Evolutionary conservation across 2,329 filamentous ascomycete species (phyloP).

Genomic region (Fusarium ambrosium): DNA sequence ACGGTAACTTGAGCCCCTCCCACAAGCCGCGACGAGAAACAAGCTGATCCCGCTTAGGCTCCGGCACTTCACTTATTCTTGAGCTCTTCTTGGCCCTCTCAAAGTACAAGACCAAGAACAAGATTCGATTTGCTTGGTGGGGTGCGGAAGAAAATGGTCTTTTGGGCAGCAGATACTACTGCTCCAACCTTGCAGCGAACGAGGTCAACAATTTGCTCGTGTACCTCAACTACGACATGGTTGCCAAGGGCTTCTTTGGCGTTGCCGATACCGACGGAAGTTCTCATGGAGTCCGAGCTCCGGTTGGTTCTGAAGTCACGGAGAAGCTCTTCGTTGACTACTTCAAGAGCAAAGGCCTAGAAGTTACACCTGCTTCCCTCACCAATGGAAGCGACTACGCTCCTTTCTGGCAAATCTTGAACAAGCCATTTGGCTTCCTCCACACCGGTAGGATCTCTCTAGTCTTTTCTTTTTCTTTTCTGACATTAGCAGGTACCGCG

Average conservation of each 20-base stretch:
- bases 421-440: slow-evolving; percentile 41
- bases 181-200: slow-evolving; percentile 18
- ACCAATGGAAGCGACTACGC: slow-evolving; percentile 54
- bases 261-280: slow-evolving; percentile 45
- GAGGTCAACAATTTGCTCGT: slow-evolving; percentile 40
- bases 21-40: fast-evolving
- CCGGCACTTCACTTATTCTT: slow-evolving; percentile 34
- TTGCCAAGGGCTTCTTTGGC: slow-evolving; percentile 40
- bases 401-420: slow-evolving; percentile 47
- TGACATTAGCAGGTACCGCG: slow-evolving; percentile 3
- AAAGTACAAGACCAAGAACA: slow-evolving; percentile 46
- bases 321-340: slow-evolving; percentile 45
- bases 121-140: slow-evolving; percentile 43
- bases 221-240: slow-evolving; percentile 44
- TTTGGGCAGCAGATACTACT: slow-evolving; percentile 38
- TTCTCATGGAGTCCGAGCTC: slow-evolving; percentile 43
- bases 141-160: slow-evolving; percentile 41
- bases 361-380: slow-evolving; percentile 40
- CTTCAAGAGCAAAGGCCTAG: slow-evolving; percentile 44
- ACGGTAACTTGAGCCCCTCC: slow-evolving; percentile 6
- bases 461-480: neutral
- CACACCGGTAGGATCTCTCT: slow-evolving; percentile 31
- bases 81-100: slow-evolving; percentile 38
- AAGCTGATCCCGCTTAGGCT: slow-evolving; percentile 16
- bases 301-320: slow-evolving; percentile 46